Evolutionary conservation across 495 filamentous ascomycete genomes (phyloP), one percentile per base, ranked within the genome.

Genomic region (Astrocystis sublimbata): DNA sequence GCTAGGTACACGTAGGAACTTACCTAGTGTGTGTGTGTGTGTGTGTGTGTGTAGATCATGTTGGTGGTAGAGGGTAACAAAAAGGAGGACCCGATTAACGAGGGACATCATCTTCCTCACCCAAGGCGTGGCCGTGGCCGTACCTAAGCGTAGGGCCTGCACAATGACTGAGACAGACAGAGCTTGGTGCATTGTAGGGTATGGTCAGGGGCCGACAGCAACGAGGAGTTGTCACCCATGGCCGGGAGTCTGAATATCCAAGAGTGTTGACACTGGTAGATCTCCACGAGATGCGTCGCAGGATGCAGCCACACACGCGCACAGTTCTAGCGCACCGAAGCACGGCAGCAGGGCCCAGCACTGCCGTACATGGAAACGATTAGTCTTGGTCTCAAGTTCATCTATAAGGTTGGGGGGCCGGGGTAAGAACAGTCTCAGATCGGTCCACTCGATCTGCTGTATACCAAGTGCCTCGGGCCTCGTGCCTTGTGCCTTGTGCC

Each of bases 101-200:
- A 52, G 58, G 45, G 28, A 43, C 46, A 31, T n/a, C 38, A 31
- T 26, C 46, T 51, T 21, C n/a, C n/a, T n/a, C n/a, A n/a, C n/a
- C n/a, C n/a, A n/a, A n/a, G n/a, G n/a, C n/a, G n/a, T n/a, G n/a
- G n/a, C n/a, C n/a, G n/a, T n/a, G n/a, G n/a, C n/a, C n/a, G n/a
- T n/a, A n/a, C n/a, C n/a, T n/a, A n/a, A n/a, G n/a, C n/a, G n/a
- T n/a, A n/a, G n/a, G n/a, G n/a, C 33, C 19, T 35, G 26, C 52
- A 56, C 24, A 30, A 58, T 38, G 42, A 42, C 41, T 58, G 38
- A 61, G 36, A 52, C 58, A 52, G 36, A 52, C 58, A 52, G 35
- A 23, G 30, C 47, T 45, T 61, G 58, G 36, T 23, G 38, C 53
- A 38, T 38, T 45, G 52, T 49, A 53, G 28, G 8, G 41, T 19